These are phyloP conservation scores for Podospora anserina DNA, from an alignment of 495 filamentous ascomycete genomes.

Conservation along the genomic window DNA sequence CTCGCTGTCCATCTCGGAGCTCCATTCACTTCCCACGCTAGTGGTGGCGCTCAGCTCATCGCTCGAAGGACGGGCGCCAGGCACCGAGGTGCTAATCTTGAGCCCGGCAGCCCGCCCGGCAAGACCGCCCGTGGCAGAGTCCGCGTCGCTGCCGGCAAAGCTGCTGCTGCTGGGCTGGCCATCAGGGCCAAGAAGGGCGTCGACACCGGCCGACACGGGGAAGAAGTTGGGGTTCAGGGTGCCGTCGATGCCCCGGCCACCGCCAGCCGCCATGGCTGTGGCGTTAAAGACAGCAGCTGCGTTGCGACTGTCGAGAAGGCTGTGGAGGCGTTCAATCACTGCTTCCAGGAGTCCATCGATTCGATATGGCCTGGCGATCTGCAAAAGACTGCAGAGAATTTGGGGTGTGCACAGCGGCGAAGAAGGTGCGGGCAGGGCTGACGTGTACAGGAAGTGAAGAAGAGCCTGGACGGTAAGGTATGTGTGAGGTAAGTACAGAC, in stretches of 20 bases:
- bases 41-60: slow-evolving; percentile 51
- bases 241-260: slow-evolving; percentile 67
- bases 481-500: slow-evolving; percentile 91
- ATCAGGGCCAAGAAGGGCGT: slow-evolving; percentile 31
- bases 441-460: slow-evolving; percentile 90
- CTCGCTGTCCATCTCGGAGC: slow-evolving; percentile 40
- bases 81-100: slow-evolving; percentile 41
- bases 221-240: slow-evolving; percentile 49
- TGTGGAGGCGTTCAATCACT: slow-evolving; percentile 85
- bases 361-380: slow-evolving; percentile 88
- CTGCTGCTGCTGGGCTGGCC: slow-evolving; percentile 28
- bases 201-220: slow-evolving; percentile 26
- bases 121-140: slow-evolving; percentile 7
- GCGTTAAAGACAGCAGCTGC: slow-evolving; percentile 98
- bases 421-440: slow-evolving; percentile 69
- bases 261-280: slow-evolving; percentile 95
- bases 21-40: slow-evolving; percentile 49
- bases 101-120: slow-evolving; percentile 28
- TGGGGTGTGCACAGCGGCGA: slow-evolving; percentile 88
- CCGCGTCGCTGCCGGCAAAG: slow-evolving; percentile 12
- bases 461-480: slow-evolving; percentile 81
- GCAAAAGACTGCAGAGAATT: slow-evolving; percentile 90
- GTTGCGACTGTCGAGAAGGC: slow-evolving; percentile 85
- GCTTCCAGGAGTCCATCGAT: slow-evolving; percentile 90
- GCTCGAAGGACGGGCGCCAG: slow-evolving; percentile 34